Evolutionary conservation across 257 asterid species (phyloP), one percentile per base, ranked within the genome.

Genomic region (Catharanthus roseus): DNA sequence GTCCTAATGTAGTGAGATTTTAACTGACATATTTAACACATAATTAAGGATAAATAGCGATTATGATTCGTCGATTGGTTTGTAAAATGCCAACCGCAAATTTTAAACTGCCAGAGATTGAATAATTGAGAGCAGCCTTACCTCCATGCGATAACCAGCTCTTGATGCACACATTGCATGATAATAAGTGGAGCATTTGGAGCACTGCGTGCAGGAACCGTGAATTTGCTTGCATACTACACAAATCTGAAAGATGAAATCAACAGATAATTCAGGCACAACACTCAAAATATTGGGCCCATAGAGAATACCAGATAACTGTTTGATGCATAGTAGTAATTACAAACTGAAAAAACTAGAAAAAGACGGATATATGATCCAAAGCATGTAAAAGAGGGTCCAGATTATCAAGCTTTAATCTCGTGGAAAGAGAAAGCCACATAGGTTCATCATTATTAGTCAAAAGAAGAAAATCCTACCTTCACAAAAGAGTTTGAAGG

Each of bases 91-190:
- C 45, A 34, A 34, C 31, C 18, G 0, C 6, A 3, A 62, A 34
- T 1, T n/a, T 62, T 51, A 7, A n/a, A 51, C 28, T 0, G 3
- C 60, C 29, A 44, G 36, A 28, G 61, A 54, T 12, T 62, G 26
- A 75, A 51, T 16, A 72, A 75, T 26, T n/a, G n/a, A 6, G 24
- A 74, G 77, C 29, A 72, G 69, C 47, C 87, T 81, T 81, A 95
- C 98, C 97, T 95, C 99, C 99, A 95, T 91, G 74, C 93, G 93
- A 74, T 88, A 95, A 28, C 99, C 99, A 39, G 98, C 99, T 77
- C 97, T 87, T 66, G 97, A 85, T 50, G 97, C 99, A 68, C 99
- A 95, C 85, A 81, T 88, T 39, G 99, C 97, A 85, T 95, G 99
- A 77, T 85, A 95, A 80, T 88, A 89, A 47, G 97, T 95, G 68